Evolutionary conservation across 106 monocot species (phyloP).

Genomic region (Agapanthus africanus): DNA sequence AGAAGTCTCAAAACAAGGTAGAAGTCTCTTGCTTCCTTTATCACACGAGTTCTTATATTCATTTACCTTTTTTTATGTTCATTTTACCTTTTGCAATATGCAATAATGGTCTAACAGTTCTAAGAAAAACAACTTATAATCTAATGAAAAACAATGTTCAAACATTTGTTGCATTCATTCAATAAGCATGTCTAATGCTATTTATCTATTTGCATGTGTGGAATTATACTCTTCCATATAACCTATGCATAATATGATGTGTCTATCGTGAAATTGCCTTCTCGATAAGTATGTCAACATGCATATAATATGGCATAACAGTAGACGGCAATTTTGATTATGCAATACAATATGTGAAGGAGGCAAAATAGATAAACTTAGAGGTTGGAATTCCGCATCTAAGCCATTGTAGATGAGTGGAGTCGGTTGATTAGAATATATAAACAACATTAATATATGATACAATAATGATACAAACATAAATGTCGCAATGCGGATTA

Average conservation of each 20-base stretch:
- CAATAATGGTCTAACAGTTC: neutral
- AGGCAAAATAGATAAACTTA: neutral
- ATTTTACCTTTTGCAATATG: neutral
- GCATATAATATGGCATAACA: neutral
- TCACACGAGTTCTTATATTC: neutral
- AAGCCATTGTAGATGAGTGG: neutral
- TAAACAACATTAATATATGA: neutral
- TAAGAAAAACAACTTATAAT: neutral
- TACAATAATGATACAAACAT: no score
- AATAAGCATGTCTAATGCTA: no score
- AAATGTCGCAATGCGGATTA: neutral
- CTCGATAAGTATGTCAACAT: neutral
- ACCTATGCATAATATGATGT: neutral
- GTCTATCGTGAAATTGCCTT: neutral
- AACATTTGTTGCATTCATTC: no score
- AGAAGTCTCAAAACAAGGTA: slow-evolving; percentile 13
- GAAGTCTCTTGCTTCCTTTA: neutral
- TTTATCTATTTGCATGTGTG: no score
- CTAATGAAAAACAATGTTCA: no score
- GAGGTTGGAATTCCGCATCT: neutral
- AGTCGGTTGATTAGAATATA: neutral
- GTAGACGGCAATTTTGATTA: neutral
- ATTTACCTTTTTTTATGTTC: no score
- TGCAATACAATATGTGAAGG: neutral
- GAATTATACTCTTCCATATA: no score